Evolutionary conservation across 2,329 filamentous ascomycete species (phyloP), one percentile per base, ranked within the genome.

Genomic region (Cladosporium oxysporum): DNA sequence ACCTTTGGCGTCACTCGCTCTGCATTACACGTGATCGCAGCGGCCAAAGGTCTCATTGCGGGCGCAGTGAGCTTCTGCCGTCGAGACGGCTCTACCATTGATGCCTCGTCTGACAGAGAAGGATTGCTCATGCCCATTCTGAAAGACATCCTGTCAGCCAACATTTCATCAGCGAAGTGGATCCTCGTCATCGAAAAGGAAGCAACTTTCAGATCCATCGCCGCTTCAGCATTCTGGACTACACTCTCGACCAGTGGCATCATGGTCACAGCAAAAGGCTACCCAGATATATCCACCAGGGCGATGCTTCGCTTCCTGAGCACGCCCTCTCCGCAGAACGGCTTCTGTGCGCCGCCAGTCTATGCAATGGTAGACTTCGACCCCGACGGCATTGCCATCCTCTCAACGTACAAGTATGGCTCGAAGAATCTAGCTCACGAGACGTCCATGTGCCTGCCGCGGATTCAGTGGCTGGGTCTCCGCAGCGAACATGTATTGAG

Each of bases 131-230:
- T 94, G 10, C 90, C 90, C 0, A 79, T 79, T 7, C 70, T 82
- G 2, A 79, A 78, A 59, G 81, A 83, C 0, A 80, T 89, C 14
- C 77, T 82, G 0, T 74, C 73, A 2, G 71, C 91, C 1, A 76
- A 87, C 47, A 76, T 89, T n/a, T 74, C 76, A 0, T 66, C 72
- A 1, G 77, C 84, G 1, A 79, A 80, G 63, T 93, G 89, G 90
- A 79, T 93, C 52, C 78, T 94, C 0, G 84, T 94, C 0, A 84
- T 94, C 61, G 91, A 95, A 74, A 94, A 95, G 78, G 91, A 95
- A 81, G 91, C 91, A n/a, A 90, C 88, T 0, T 94, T 93, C 71
- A 86, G 88, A 7, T 88, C 89, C 0, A 79, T 94, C 21, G 82
- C 86, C 1, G 82, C 83, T 6, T 84, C 84, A 0, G 72, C 76